Base-by-base conservation (phyloP, 306 rosid species). In the Prunus armeniaca region DNA sequence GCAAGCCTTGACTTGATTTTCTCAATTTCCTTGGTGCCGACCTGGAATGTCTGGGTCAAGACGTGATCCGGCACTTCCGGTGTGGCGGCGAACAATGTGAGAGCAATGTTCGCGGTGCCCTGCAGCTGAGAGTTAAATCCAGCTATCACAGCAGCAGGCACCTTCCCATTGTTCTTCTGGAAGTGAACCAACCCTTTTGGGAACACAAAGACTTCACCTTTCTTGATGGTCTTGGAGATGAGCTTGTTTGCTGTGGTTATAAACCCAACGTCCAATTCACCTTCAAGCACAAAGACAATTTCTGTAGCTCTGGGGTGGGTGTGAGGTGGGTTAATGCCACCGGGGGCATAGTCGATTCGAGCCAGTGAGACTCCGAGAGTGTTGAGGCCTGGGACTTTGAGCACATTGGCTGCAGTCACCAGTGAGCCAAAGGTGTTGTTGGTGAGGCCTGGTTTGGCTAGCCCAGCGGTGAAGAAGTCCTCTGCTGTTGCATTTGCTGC, bases 301-400 rank as follows among this genome's bases (percentile, higher is more conserved):
- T 94, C 98, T 0, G 98, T 92, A 82, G 98, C 96, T 4, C 97
- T 94, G 19, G 96, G 96, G 85, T 95, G 98, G 0, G 96, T 89
- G 96, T 95, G 98, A 1, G 98, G 96, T 9, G 98, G 97, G 86
- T 95, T 95, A 2, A 88, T 78, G 46, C 98, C 98, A 12, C 96
- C 92, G 0, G 95, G 89, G 19, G 95, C 96, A 57, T 88, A 95
- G 90, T 95, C 98, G 52, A 95, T 80, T 14, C 97, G 82, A 5
- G 98, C 57, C 32, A 95, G 13, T 4, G 98, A 95, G 25, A 92
- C 87, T 13, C 96, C 97, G 2, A 95, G 90, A 0, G 97, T 95
- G 91, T 94, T 94, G 1, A 92, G 90, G 78, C 98, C 98, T 51
- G 97, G 93, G 57, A 92, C 79, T 80, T 77, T 83, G 66, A 84